Evolutionary conservation across 495 filamentous ascomycete genomes (phyloP), one percentile per base, ranked within the genome.

Genomic region (Aspergillus kassunensis): DNA sequence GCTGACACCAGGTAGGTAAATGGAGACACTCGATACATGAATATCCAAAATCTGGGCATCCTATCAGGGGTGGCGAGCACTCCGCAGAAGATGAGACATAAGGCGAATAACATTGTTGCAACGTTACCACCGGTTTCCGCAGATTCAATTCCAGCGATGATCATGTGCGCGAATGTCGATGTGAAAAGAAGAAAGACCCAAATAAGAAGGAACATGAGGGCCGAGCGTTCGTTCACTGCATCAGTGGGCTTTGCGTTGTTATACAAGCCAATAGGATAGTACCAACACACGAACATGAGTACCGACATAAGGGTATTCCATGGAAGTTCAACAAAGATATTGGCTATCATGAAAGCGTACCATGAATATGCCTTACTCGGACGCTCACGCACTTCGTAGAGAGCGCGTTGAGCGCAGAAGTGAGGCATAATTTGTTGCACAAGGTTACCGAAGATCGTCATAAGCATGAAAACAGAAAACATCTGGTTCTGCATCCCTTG

Each of bases 401-500:
- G 67, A 1, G 81, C 74, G 12, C 89, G 80, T 51, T 87, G 76
- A 9, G 74, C 72, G 34, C 85, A 67, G 65, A 88, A 92, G 40
- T 83, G 77, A 0, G 89, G 88, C 67, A 90, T 85, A 36, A 89
- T 77, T 56, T 27, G 24, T 27, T 27, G 24, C 24, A 9, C 24
- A 4, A 92, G 73, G 60, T 88, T 85, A 58, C 82, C 83, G 63
- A 93, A 89, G 56, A 96, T 80, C 15, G 83, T 90, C 56, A 91
- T 73, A 23, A 96, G 71, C 75, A 92, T 84, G 77, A 96, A 96
- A 63, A 96, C 85, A 68, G 83, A 76, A 67, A 95, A 95, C 71
- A 93, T 86, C 64, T 91, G 87, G 65, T 95, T 95, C 61, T 93
- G 89, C n/a, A 96, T 81, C 52, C 90, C 91, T 64, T 95, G 88